Base-by-base conservation (phyloP, 1,284 basidiomycete genomes). In the Spongiforma sp. region DNA sequence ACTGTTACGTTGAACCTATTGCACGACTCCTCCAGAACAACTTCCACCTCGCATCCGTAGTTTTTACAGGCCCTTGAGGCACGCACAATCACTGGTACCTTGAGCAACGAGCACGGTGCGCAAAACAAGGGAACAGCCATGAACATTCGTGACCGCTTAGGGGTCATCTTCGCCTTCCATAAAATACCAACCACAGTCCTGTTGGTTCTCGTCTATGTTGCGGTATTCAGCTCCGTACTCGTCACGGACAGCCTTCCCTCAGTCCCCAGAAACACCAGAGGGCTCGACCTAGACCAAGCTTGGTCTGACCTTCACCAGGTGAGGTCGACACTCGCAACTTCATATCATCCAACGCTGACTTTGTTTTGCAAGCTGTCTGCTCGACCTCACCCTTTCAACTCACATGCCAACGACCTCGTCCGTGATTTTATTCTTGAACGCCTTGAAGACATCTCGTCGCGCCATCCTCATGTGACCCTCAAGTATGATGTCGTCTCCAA, bases 301-400 rank as follows among this genome's bases (percentile, higher is more conserved):
- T 89, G 85, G 72, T 76, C 77, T 43, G 89, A 93, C 67, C 77
- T 93, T 43, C 86, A 89, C 67, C 70, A 77, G 67, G 89, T 88
- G 72, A 63, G 82, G 19, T 6, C 7, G 26, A 46, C 62, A 9
- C 32, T 50, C n/a, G 37, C 21, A 39, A 32, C 28, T 30, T 33
- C 24, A n/a, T 26, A 26, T 30, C 34, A 10, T 48, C 58, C 37
- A 58, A 32, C 17, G 46, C 36, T 61, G n/a, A 65, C 54, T 30
- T 52, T 65, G 34, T 43, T 41, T 32, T 24, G 43, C 43, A 62
- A 91, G 89, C 87, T 93, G 59, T 83, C 92, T 6, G 77, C 82
- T 9, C 81, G 83, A 36, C 91, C 92, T 0, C 92, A 91, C 72
- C 87, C 92, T 0, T 92, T 87, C 78, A 88, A 90, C 71, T 91